These are phyloP conservation scores for Yarrowia osloensis DNA, from an alignment of 805 yeast species.

Conservation along the genomic window DNA sequence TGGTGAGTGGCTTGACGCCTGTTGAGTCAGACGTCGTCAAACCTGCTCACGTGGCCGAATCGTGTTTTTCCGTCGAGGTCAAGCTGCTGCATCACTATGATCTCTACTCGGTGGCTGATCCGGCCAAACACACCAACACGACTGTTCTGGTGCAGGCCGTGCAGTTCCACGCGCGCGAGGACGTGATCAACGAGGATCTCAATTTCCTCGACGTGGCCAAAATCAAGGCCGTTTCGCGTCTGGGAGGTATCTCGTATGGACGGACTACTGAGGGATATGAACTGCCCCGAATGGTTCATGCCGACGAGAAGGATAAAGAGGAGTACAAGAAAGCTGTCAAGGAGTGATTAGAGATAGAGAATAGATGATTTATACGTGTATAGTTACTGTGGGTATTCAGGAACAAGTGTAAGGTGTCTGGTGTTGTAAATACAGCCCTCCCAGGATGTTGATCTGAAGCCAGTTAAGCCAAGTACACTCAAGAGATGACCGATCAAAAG, in stretches of 20 bases:
- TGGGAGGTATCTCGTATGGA: slow-evolving; percentile 55
- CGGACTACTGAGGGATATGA: slow-evolving; percentile 52
- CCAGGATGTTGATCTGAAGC: too few relatives aligned
- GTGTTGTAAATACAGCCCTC: too few relatives aligned
- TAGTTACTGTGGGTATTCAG: too few relatives aligned
- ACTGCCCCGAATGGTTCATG: slow-evolving; percentile 48
- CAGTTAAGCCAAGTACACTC: too few relatives aligned
- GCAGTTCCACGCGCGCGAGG: slow-evolving; percentile 59
- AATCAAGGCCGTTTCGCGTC: slow-evolving; percentile 56
- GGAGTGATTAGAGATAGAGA: not conserved
- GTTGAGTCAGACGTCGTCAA: slow-evolving; percentile 49
- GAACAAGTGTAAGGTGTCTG: too few relatives aligned
- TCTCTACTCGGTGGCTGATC: slow-evolving; percentile 48
- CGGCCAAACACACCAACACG: slow-evolving; percentile 44
- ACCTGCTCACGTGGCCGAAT: slow-evolving; percentile 61
- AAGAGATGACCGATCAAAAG: too few relatives aligned
- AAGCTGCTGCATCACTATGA: slow-evolving; percentile 50
- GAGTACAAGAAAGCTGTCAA: not conserved
- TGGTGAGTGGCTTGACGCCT: slow-evolving; percentile 55
- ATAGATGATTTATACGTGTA: not conserved
- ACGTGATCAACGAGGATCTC: slow-evolving; percentile 48
- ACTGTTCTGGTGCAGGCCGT: slow-evolving; percentile 56
- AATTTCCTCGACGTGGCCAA: slow-evolving; percentile 50
- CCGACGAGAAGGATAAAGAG: slow-evolving; percentile 33
- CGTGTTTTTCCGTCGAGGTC: slow-evolving; percentile 61